Evolutionary conservation across 352 stramenopile species (phyloP), one percentile per base, ranked within the genome.

Genomic region (Pythium vanterpoolii): DNA sequence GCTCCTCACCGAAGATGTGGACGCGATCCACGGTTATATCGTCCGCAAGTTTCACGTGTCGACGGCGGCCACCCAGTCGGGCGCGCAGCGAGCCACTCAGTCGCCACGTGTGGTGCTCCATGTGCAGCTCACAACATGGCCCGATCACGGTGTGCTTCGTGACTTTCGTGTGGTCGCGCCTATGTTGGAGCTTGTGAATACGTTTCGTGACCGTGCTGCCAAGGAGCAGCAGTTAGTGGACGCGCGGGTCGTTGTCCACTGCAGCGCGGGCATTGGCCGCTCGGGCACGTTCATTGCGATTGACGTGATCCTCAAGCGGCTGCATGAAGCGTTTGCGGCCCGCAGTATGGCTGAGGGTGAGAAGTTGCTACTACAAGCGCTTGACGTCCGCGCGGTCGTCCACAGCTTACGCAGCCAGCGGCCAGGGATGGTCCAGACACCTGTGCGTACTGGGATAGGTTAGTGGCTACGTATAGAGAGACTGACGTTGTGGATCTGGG

Each of bases 281-380:
- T 93, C 82, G 0, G 82, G 85, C 36, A 94, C 83, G 42, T 89
- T 95, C 53, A 93, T 95, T 43, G 81, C 85, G 11, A 92, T 95
- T 47, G 81, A 95, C 54, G 77, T 90, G 31, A 71, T 94, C 26
- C 56, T 90, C 19, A 80, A 83, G 40, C 61, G 74, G 27, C 66
- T 95, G 36, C 43, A 83, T 4, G 56, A 48, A 14, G 76, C 74
- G 28, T 55, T 81, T 27, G 16, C 18, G 11, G 52, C 52, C 7
- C 27, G n/a, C 2, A n/a, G 11, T 5, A 19, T 19, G 36, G 27
- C 68, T 3, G 49, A 48, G n/a, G 58, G 38, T 2, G 69, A 85
- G 28, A 50, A 67, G 28, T 60, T 62, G 42, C 69, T 80, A 48
- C 44, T 60, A 21, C 50, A 71, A 8, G 75, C 81, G 26, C 61